These are phyloP conservation scores for Colletotrichum chlorophyti DNA, from an alignment of 2,329 filamentous ascomycete genomes.

Conservation along the genomic window DNA sequence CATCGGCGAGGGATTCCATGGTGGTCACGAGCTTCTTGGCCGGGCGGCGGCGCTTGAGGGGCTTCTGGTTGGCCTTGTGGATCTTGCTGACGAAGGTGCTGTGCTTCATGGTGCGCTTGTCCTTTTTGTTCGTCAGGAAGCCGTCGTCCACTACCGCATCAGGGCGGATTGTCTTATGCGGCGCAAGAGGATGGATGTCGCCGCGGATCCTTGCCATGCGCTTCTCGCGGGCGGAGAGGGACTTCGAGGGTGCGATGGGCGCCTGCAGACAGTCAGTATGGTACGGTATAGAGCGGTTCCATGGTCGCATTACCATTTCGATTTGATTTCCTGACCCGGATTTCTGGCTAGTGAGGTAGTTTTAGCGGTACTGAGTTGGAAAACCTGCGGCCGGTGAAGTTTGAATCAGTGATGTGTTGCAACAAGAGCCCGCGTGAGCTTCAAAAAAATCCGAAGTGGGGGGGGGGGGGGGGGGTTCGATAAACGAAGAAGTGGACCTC, in stretches of 20 bases:
- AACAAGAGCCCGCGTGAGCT: conserved; percentile 1
- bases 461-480: background rate
- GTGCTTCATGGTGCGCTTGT: conserved; percentile 85
- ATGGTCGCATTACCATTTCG: conserved; percentile 7
- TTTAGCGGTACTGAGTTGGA: background rate
- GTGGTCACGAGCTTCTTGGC: conserved; percentile 80
- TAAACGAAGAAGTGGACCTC: too few species aligned
- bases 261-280: conserved; percentile 25
- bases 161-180: conserved; percentile 58
- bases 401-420: background rate
- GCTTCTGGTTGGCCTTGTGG: conserved; percentile 48
- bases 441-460: conserved; percentile 26
- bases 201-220: conserved; percentile 57
- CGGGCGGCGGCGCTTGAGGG: conserved; percentile 70
- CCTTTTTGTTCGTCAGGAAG: conserved; percentile 78
- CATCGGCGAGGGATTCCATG: conserved; percentile 79
- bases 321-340: background rate
- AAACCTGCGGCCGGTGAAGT: background rate
- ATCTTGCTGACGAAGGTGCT: conserved; percentile 80
- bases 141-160: conserved; percentile 57
- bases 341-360: too few species aligned
- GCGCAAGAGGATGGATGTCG: conserved; percentile 55
- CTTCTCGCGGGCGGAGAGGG: conserved; percentile 65
- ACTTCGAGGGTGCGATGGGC: conserved; percentile 50
- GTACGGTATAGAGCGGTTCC: too few species aligned